Base-by-base conservation (phyloP, 306 rosid genomes). In the Cicer chorassanicum region DNA sequence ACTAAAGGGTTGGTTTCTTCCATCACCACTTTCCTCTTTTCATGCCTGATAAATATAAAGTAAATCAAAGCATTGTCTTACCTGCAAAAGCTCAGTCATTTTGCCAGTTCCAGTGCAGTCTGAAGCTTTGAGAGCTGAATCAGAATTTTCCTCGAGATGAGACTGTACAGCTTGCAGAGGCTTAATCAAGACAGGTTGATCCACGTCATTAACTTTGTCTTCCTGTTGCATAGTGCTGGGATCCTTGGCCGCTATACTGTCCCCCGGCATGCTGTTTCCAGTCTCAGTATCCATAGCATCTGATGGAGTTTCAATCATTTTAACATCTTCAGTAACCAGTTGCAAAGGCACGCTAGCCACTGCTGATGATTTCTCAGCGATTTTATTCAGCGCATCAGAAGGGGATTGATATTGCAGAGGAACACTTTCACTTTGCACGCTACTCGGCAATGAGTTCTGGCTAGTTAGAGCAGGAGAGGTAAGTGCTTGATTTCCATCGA, bases 21-120 rank as follows among this genome's bases (percentile, higher is more conserved):
- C 72, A 53, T 42, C 60, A 59, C 40, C 72, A 29, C 16, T 2
- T 19, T 24, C 70, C 24, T 21, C 49, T 8, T 73, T 13, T 46
- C 49, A 41, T 57, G 66, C 50, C 54, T 8, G 45, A 65, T 38
- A 45, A 42, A 57, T 10, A n/a, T 6, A 59, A 29, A 64, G 12
- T 6, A 59, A 29, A 64, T 49, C 16, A 56, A 77, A 62, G 64
- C 61, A 46, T 80, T 46, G 62, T 73, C 64, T 70, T 90, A 94
- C 98, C 97, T 94, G 96, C 78, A 89, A 84, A 24, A 87, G 84
- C 81, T 88, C 89, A 7, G 84, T 81, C 93, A 91, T 84, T 85
- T 81, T 85, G 38, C 85, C 87, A 68, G 84, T 85, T 79, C 80
- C 84, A 41, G 65, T 48, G 51, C 68, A 80, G 80, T 83, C 84